phyloP scores from a whole-genome alignment of 164 flowering plant species.

The Saururus chinensis region DNA sequence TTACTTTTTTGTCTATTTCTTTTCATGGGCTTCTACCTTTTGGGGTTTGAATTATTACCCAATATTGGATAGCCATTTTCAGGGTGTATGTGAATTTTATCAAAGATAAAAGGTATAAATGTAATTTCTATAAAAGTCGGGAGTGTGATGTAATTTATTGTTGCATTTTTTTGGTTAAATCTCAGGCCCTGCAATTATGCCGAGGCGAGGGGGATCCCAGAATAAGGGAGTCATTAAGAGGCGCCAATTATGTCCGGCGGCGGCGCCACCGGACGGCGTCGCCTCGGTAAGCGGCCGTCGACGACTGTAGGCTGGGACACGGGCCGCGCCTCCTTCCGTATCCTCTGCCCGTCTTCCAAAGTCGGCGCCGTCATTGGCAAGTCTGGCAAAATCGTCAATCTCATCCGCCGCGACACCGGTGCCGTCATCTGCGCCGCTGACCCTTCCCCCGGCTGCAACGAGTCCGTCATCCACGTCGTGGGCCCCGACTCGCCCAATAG shows the following conservation, averaged over 20 bases:
- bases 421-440: conserved; percentile 64
- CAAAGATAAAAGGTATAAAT: no score
- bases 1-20: no score
- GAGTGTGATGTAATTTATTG: no score
- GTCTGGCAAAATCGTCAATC: conserved; percentile 53
- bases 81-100: no score
- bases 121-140: no score
- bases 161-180: no score
- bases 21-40: no score
- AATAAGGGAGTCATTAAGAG: background rate
- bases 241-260: background rate
- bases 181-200: no score
- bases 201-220: no score
- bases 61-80: no score
- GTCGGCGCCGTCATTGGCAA: conserved; percentile 79
- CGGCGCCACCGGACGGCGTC: conserved; percentile 12
- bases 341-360: conserved; percentile 62
- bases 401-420: conserved; percentile 47
- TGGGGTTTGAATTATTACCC: no score
- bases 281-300: conserved; percentile 25
- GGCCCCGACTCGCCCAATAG: conserved; percentile 16
- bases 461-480: conserved; percentile 42
- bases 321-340: conserved; percentile 49
- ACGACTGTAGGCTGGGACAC: conserved; percentile 21
- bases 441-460: conserved; percentile 26